phyloP scores from a whole-genome alignment of 208 protist genomes.

The Trypanosoma avium region DNA sequence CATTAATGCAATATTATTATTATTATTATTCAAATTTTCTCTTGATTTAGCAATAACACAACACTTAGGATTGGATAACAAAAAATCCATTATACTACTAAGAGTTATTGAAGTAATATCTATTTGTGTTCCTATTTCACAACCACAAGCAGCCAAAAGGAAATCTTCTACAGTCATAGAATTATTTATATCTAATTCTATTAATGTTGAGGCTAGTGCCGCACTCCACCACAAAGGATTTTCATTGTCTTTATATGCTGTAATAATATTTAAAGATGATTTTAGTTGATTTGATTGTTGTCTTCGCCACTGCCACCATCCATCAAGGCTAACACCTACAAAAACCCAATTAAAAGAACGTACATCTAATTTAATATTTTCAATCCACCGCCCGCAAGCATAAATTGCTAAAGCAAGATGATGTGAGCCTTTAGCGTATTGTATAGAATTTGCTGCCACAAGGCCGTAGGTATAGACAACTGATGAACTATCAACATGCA shows the following conservation, averaged over 20 bases:
- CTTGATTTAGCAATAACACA: background rate
- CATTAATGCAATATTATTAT: conserved; percentile 1
- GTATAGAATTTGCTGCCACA: conserved; percentile 1
- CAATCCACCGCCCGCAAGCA: conserved; percentile 3
- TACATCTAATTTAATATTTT: conserved; percentile 14
- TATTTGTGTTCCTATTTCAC: background rate
- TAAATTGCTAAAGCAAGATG: conserved; percentile 4
- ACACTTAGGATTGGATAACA: background rate
- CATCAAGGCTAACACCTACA: conserved; percentile 8
- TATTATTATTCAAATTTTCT: background rate
- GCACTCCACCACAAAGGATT: conserved; percentile 11
- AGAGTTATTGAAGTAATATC: background rate
- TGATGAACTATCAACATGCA: too few species aligned
- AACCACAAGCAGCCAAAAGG: conserved; percentile 5
- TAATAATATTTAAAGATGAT: background rate
- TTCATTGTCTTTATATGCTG: background rate
- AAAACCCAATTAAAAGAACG: conserved; percentile 1
- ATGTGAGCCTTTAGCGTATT: background rate
- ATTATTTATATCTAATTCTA: conserved; percentile 11
- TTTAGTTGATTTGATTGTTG: background rate
- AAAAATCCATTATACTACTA: background rate
- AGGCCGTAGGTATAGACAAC: background rate
- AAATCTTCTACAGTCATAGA: conserved; percentile 7
- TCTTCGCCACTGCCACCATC: conserved; percentile 17
- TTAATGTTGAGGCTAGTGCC: conserved; percentile 2